Evolutionary conservation across 257 asterid genomes (phyloP), one percentile per base, ranked within the genome.

Genomic region (Solanum infundibuliforme): DNA sequence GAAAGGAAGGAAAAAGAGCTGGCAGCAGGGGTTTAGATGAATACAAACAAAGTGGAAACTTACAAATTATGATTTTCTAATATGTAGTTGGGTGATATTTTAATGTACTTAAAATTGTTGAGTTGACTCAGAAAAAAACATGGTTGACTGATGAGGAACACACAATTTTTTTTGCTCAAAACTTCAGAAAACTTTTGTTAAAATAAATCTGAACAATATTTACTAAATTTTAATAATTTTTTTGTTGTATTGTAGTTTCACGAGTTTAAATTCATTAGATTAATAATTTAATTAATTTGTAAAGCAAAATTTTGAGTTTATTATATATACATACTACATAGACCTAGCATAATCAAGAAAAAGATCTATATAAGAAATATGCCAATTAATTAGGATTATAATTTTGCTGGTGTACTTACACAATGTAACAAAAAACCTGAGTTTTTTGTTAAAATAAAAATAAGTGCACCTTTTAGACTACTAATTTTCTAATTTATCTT

Each of bases 11-110:
- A 85, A 48, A 36, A 76, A 39, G 32, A 88, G 92, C 81, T 86
- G 89, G 88, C 89, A 83, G 68, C 85, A 65, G 87, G 34, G 48
- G 71, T 69, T 72, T 29, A 25, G 84, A 35, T 39, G 85, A 27
- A 48, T 46, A 87, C n/a, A 7, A 84, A 48, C 87, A 90, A 74
- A 75, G 87, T 14, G 60, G 87, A 86, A 87, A 88, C 72, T 75
- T 27, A 87, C 86, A 87, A 88, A 81, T 72, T 83, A 16, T 27
- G 41, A 55, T 12, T 31, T 84, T 86, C 55, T 74, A 69, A 5
- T 87, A 27, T n/a, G 25, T n/a, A 29, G 35, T 36, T 48, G 68
- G 27, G 16, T 16, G 27, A 43, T 66, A 69, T 69, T 29, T 69
- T 29, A 69, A 82, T 48, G 7, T 82, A 82, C 85, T 43, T 79